phyloP scores from a whole-genome alignment of 441 rosid species.

The Gossypium laxum region DNA sequence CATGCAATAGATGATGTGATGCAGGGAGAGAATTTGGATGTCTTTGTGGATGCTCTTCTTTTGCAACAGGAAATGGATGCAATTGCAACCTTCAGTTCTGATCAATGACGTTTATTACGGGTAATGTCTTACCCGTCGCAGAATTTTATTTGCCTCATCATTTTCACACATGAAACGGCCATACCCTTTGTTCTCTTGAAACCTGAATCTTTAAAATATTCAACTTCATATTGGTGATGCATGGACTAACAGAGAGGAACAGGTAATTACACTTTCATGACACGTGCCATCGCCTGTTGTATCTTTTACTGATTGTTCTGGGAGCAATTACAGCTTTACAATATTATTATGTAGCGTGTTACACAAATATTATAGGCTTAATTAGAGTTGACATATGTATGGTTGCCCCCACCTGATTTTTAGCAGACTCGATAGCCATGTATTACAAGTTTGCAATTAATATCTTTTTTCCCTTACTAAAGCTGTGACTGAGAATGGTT shows the following conservation, averaged over 20 bases:
- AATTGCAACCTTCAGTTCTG: conserved; percentile 60
- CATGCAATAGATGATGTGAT: conserved; percentile 63
- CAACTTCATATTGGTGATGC: not conserved
- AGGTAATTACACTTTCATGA: not conserved
- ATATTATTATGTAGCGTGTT: not conserved
- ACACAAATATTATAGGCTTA: not conserved
- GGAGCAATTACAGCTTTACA: not conserved
- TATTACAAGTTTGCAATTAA: not conserved
- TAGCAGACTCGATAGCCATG: not conserved
- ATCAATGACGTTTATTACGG: conserved; percentile 15
- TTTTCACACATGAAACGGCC: not conserved
- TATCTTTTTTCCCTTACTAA: not conserved
- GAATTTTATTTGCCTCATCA: not conserved
- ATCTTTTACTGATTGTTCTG: not conserved
- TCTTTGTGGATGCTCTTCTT: conserved; percentile 74
- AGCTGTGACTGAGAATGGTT: not conserved
- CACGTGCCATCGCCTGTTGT: not conserved
- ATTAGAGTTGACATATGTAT: not conserved
- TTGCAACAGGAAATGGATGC: conserved; percentile 90
- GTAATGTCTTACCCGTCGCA: not conserved
- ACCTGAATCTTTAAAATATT: not conserved
- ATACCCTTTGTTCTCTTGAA: not conserved
- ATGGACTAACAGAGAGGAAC: not conserved
- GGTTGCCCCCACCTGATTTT: not conserved
- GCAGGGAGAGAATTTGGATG: conserved; percentile 73